Percentiles rank a stretch among this genome's conserved stretches.
Conservation (phyloP, 2,329 filamentous ascomycete genomes). For the Monosporascus sp. region DNA sequence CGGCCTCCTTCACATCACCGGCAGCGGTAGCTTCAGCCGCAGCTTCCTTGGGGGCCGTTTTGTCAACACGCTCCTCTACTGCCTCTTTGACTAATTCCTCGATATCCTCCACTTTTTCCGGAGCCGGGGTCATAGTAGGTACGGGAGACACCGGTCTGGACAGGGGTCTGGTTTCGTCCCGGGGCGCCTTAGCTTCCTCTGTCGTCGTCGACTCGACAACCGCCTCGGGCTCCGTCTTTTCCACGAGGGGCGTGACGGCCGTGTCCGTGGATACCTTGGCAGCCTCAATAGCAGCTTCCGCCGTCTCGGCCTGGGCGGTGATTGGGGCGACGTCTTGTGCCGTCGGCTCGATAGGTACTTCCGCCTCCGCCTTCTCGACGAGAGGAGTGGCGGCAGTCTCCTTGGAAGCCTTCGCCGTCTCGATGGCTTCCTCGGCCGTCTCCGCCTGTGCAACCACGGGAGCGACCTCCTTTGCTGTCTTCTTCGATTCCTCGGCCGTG, state of each 20-base stretch:
- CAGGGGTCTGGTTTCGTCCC: too few relatives aligned
- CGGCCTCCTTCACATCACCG: constrained; percentile 2
- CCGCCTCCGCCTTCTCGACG: constrained; percentile 4
- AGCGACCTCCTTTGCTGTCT: constrained; percentile 20
- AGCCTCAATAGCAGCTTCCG: constrained; percentile 11
- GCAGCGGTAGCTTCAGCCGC: constrained; percentile 4
- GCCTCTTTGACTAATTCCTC: constrained; percentile 18
- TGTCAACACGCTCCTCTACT: constrained; percentile 4
- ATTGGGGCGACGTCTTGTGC: constrained; percentile 4
- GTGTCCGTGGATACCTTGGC: constrained; percentile 15
- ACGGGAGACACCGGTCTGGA: neutral
- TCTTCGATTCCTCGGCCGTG: constrained; percentile 8
- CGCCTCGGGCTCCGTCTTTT: constrained; percentile 9
- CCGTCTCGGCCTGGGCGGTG: constrained; percentile 10
- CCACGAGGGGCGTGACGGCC: constrained; percentile 7
- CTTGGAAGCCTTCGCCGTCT: constrained; percentile 3
- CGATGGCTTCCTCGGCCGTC: constrained; percentile 5
- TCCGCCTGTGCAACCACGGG: constrained; percentile 12
- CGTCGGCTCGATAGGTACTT: constrained; percentile 3
- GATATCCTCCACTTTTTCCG: constrained; percentile 21
- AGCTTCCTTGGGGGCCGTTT: constrained; percentile 1
- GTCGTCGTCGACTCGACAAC: neutral
- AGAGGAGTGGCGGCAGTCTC: constrained; percentile 7
- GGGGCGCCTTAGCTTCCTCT: constrained; percentile 1
- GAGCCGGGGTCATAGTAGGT: constrained; percentile 11